Conservation (phyloP, 441 rosid species). For the Croton laevigatus region DNA sequence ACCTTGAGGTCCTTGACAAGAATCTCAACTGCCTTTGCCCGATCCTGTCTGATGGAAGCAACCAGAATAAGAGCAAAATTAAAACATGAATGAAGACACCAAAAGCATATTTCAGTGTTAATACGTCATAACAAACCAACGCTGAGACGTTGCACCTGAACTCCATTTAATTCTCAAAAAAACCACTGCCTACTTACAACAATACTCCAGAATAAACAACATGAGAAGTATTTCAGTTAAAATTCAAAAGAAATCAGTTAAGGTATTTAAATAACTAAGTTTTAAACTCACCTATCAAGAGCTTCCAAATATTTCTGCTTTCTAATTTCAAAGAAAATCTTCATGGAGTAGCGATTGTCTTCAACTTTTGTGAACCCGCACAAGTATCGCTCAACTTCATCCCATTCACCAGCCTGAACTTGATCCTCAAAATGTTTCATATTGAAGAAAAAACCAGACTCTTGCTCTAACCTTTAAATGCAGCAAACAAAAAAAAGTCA, state of each 20-base stretch:
- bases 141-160: neutral
- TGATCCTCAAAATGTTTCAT: constrained; percentile 80
- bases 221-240: neutral
- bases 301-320: constrained; percentile 93
- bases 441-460: constrained; percentile 85
- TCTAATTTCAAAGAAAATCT: constrained; percentile 79
- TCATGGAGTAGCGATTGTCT: constrained; percentile 86
- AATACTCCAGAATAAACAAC: constrained; percentile 3
- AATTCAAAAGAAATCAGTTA: constrained; percentile 1
- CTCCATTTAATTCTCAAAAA: neutral
- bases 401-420: constrained; percentile 76
- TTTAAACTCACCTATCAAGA: constrained; percentile 58
- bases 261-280: neutral
- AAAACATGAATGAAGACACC: neutral
- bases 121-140: constrained; percentile 4
- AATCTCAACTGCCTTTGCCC: constrained; percentile 54
- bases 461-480: constrained; percentile 47
- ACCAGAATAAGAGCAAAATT: constrained; percentile 4
- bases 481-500: neutral
- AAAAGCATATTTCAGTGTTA: neutral
- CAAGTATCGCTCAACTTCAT: constrained; percentile 80
- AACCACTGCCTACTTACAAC: neutral
- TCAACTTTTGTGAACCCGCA: constrained; percentile 86
- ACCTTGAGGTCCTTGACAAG: constrained; percentile 48
- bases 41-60: constrained; percentile 43